A percentile compares a stretch with the other conserved stretches of the same genome.
phyloP scores from a whole-genome alignment of 2,329 filamentous ascomycete genomes.

The Botrytis cinerea region DNA sequence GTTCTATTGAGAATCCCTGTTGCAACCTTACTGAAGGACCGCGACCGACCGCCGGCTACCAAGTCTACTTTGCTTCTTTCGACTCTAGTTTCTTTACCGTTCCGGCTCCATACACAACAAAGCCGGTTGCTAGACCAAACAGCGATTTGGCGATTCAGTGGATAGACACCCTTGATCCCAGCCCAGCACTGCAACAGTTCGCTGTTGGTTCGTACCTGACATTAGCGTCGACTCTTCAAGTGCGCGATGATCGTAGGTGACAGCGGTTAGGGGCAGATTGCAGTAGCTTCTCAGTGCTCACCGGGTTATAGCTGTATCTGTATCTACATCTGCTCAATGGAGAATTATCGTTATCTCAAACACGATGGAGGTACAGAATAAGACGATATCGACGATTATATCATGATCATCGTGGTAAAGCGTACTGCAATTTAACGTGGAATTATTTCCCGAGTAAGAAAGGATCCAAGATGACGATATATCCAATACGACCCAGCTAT shows the following conservation, averaged over 20 bases:
- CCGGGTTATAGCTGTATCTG: not conserved
- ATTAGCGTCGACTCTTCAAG: slow-evolving; percentile 28
- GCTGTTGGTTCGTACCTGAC: slow-evolving; percentile 32
- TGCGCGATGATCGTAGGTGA: slow-evolving; percentile 27
- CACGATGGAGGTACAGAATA: slow-evolving; percentile 14
- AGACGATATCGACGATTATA: not conserved
- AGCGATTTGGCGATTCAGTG: slow-evolving; percentile 9
- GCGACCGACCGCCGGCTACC: slow-evolving; percentile 11
- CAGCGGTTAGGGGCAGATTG: slow-evolving; percentile 23
- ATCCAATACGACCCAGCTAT: not conserved
- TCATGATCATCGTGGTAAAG: slow-evolving; percentile 18
- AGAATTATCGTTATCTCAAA: slow-evolving; percentile 13
- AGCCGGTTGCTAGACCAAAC: slow-evolving; percentile 23
- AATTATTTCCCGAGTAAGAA: not conserved
- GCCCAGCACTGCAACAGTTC: slow-evolving; percentile 21
- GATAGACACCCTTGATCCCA: slow-evolving; percentile 18
- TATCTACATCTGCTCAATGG: not conserved
- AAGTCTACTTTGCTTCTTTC: slow-evolving; percentile 7
- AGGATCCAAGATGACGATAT: slow-evolving; percentile 16
- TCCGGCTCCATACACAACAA: slow-evolving; percentile 27
- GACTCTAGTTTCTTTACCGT: slow-evolving; percentile 23
- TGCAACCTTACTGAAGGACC: not conserved
- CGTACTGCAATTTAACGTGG: not conserved
- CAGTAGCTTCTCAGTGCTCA: slow-evolving; percentile 9
- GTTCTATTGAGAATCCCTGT: slow-evolving; percentile 11